Evolutionary conservation across 495 filamentous ascomycete genomes (phyloP).

Genomic region (Neurospora sp.): DNA sequence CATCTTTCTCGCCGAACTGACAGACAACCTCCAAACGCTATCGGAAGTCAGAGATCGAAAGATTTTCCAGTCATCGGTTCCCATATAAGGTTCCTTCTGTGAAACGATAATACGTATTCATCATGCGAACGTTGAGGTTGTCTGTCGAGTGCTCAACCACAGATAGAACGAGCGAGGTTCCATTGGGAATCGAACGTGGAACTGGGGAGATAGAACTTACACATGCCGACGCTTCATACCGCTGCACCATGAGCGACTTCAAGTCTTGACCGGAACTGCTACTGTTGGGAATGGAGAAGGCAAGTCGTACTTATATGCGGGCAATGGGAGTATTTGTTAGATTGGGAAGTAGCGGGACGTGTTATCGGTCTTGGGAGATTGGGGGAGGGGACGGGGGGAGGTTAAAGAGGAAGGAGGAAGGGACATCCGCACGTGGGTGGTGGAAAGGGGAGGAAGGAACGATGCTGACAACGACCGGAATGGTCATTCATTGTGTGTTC

Average conservation of each 20-base stretch:
- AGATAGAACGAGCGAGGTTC: too few relatives aligned
- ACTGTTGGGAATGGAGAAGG: not conserved
- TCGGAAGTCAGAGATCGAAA: too few relatives aligned
- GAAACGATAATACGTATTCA: too few relatives aligned
- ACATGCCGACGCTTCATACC: not conserved
- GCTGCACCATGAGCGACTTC: not conserved
- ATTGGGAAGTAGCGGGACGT: not conserved
- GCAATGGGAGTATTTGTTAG: not conserved
- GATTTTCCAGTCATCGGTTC: too few relatives aligned
- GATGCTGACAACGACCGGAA: not conserved
- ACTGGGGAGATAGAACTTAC: too few relatives aligned
- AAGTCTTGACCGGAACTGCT: not conserved
- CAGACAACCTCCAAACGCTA: too few relatives aligned
- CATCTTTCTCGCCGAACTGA: too few relatives aligned
- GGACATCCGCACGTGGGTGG: not conserved
- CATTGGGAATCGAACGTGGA: not conserved
- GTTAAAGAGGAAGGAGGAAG: not conserved
- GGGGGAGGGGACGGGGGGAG: not conserved
- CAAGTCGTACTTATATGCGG: too few relatives aligned
- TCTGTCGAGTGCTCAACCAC: too few relatives aligned
- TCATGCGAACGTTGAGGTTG: too few relatives aligned
- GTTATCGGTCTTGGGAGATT: not conserved
- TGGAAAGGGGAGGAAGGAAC: not conserved
- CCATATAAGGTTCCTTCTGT: too few relatives aligned
- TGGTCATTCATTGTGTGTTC: too few relatives aligned